phyloP scores from a whole-genome alignment of 345 rosid genomes.

The Aethionema arabicum region DNA sequence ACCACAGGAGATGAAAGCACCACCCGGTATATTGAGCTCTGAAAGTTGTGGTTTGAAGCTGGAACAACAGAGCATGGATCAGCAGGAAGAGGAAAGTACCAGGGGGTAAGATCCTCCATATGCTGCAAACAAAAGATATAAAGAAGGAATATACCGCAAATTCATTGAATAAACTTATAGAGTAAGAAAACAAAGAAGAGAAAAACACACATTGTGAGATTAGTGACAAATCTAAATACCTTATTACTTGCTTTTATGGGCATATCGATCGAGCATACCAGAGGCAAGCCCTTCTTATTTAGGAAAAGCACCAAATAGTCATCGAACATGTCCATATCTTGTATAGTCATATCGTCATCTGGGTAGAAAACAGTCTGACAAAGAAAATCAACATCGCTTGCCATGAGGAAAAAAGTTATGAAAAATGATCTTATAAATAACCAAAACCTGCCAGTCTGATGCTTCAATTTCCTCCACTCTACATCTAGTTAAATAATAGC shows the following conservation, averaged over 20 bases:
- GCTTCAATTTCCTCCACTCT: constrained; percentile 46
- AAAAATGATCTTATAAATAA: constrained; percentile 4
- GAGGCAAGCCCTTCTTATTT: constrained; percentile 52
- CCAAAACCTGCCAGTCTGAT: constrained; percentile 61
- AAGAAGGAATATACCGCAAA: not conserved
- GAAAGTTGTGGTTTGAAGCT: constrained; percentile 82
- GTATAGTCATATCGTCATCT: constrained; percentile 54
- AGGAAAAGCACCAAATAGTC: constrained; percentile 71
- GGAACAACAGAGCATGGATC: constrained; percentile 55
- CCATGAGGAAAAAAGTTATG: not conserved
- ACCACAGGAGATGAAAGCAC: constrained; percentile 97
- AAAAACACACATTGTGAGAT: not conserved
- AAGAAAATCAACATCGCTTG: constrained; percentile 9
- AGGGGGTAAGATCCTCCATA: constrained; percentile 60
- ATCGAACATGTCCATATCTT: constrained; percentile 82
- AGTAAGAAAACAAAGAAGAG: constrained; percentile 1
- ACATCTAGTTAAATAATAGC: constrained; percentile 63
- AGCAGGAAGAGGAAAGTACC: constrained; percentile 85
- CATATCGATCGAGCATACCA: constrained; percentile 70
- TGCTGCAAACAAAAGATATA: constrained; percentile 14
- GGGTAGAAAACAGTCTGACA: constrained; percentile 64
- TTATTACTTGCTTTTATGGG: constrained; percentile 45
- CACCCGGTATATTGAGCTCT: constrained; percentile 57
- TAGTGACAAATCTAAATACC: constrained; percentile 42
- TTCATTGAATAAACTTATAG: not conserved